Percentiles rank a stretch among this genome's conserved stretches.
Conservation (phyloP, 495 filamentous ascomycete genomes). For the Daldinia vernicosa region DNA sequence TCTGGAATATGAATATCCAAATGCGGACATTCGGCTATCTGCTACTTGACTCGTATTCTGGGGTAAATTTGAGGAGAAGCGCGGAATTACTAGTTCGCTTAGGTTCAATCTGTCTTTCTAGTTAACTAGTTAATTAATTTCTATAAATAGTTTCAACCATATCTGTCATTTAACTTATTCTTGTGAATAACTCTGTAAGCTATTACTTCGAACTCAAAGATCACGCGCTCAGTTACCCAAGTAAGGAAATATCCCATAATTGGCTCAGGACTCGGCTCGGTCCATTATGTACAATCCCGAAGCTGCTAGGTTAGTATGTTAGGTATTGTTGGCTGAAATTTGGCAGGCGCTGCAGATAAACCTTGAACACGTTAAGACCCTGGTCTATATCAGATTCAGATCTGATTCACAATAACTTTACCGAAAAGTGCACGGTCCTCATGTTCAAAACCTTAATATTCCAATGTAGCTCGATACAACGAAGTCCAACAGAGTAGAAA, state of each 20-base stretch:
- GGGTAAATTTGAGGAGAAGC: background rate
- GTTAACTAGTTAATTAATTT: background rate
- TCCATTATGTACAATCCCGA: background rate
- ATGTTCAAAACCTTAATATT: conserved; percentile 30
- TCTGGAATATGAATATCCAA: conserved; percentile 17
- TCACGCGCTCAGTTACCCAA: background rate
- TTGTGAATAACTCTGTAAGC: background rate
- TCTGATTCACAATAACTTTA: conserved; percentile 31
- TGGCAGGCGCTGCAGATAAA: conserved; percentile 2
- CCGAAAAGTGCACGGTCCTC: conserved; percentile 24
- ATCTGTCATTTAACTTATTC: background rate
- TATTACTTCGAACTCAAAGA: background rate
- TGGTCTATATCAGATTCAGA: conserved; percentile 9
- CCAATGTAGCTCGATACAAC: conserved; percentile 24
- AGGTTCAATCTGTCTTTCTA: background rate
- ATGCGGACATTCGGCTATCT: conserved; percentile 26
- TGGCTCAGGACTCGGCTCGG: background rate
- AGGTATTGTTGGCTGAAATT: background rate
- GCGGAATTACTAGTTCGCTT: background rate
- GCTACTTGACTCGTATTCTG: background rate
- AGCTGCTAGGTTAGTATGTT: background rate
- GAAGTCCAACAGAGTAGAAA: background rate
- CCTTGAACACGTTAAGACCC: conserved; percentile 11
- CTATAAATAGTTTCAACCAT: background rate
- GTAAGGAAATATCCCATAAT: background rate